Conservation (phyloP, 1,139 yeast species). For the Zygoascus meyerae region DNA sequence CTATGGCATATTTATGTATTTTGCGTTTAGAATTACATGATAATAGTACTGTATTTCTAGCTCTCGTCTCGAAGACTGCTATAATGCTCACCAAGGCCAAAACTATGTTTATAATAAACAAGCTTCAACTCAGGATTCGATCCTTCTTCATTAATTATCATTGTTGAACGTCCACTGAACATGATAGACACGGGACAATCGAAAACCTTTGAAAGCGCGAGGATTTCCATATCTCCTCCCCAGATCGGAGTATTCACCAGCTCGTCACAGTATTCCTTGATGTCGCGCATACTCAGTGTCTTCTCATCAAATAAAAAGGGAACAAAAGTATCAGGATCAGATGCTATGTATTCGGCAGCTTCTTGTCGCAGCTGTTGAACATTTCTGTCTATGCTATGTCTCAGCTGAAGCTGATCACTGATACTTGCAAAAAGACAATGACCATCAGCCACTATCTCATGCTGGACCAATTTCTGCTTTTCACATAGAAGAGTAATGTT, state of each 20-base stretch:
- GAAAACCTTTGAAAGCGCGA: constrained; percentile 66
- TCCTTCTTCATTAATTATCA: constrained; percentile 50
- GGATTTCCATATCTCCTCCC: constrained; percentile 93
- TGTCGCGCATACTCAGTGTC: constrained; percentile 54
- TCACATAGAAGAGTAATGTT: constrained; percentile 51
- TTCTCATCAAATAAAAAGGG: constrained; percentile 81
- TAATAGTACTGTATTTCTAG: too few species aligned
- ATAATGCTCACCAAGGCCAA: constrained; percentile 92
- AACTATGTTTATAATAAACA: constrained; percentile 79
- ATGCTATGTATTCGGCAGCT: constrained; percentile 63
- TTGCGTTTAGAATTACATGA: too few species aligned
- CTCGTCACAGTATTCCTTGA: constrained; percentile 64
- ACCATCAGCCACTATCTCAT: constrained; percentile 77
- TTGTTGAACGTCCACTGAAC: constrained; percentile 67
- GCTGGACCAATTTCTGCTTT: constrained; percentile 44
- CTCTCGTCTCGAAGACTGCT: constrained; percentile 61
- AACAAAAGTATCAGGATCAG: constrained; percentile 60
- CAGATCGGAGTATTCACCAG: constrained; percentile 75
- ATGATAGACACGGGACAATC: constrained; percentile 68
- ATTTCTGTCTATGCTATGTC: constrained; percentile 42
- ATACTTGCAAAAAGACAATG: constrained; percentile 88
- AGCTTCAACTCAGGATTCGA: constrained; percentile 49
- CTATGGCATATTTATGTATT: too few species aligned
- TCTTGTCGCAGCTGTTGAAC: constrained; percentile 53
- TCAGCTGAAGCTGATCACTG: constrained; percentile 59